phyloP scores from a whole-genome alignment of 176 grass and related monocot species.

The Carex pumila region DNA sequence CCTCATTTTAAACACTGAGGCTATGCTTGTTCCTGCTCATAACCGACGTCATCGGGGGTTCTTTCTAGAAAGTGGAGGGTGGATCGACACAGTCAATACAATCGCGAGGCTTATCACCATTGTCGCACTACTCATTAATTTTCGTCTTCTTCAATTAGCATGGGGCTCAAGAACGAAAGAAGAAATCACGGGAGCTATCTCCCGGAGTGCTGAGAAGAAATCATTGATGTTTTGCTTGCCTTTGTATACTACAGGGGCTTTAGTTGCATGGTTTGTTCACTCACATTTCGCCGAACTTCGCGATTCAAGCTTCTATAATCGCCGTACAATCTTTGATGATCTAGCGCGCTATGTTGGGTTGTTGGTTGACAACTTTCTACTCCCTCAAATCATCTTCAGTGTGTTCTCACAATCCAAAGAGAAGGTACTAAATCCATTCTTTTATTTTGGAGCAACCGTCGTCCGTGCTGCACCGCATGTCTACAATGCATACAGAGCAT shows the following conservation, averaged over 20 bases:
- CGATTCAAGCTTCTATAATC: too few relatives aligned
- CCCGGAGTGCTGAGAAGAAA: slow-evolving; percentile 62
- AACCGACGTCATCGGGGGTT: slow-evolving; percentile 19
- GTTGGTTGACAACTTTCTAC: slow-evolving; percentile 67
- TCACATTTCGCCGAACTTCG: background rate
- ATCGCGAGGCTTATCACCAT: slow-evolving; percentile 68
- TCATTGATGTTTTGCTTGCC: slow-evolving; percentile 49
- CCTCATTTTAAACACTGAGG: slow-evolving; percentile 73
- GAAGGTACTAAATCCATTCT: slow-evolving; percentile 40
- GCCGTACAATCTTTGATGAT: slow-evolving; percentile 44
- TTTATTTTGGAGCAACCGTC: slow-evolving; percentile 58
- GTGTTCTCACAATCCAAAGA: slow-evolving; percentile 51
- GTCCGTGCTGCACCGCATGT: slow-evolving; percentile 58
- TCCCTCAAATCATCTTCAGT: slow-evolving; percentile 71
- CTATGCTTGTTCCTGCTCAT: slow-evolving; percentile 47
- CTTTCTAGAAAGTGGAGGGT: slow-evolving; percentile 39
- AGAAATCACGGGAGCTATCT: slow-evolving; percentile 21
- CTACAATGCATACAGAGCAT: slow-evolving; percentile 54
- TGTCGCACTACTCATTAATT: slow-evolving; percentile 57
- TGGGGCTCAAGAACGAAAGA: slow-evolving; percentile 55
- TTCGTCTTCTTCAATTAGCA: slow-evolving; percentile 73
- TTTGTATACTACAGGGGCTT: slow-evolving; percentile 54
- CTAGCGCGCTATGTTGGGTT: slow-evolving; percentile 51
- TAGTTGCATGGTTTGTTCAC: background rate
- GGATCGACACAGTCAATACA: slow-evolving; percentile 74